Base-by-base conservation (phyloP, 306 rosid species). In the Echinosophora koreensis region DNA sequence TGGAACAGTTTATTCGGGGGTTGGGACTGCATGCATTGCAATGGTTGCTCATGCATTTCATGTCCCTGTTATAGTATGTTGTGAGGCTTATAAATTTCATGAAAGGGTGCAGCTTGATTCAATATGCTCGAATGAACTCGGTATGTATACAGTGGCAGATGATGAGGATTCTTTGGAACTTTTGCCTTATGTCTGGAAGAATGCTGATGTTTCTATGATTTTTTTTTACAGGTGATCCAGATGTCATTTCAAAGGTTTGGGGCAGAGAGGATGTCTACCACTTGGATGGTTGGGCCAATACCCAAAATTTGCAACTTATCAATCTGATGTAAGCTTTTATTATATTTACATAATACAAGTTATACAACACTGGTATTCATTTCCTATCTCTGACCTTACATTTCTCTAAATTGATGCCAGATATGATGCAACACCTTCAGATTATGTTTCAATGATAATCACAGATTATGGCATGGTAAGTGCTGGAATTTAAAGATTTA, bases 21-120 rank as follows among this genome's bases (percentile, higher is more conserved):
- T 82, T 75, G 89, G 89, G 30, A 82, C 89, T 66, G 89, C 89
- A 22, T 76, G 84, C 66, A 75, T 86, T 79, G 87, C 89, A 79
- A 86, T 86, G 89, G 77, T 86, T 71, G 89, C 89, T 62, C 86
- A 82, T 71, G 77, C 54, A 2, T 71, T 76, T 54, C 66, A 57
- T 10, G 80, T 86, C 50, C 86, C 84, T 35, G 89, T 86, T 73
- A 44, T 86, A 54, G 86, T 86, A 5, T 86, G 89, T 66, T 86
- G 89, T 1, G 89, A 86, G 77, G 89, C 89, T 50, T 86, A 82
- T 76, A 86, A 86, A 61, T 79, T 86, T 86, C 86, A 82, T 54
- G 86, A 82, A 76, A 75, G 86, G 82, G 89, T 86, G 5, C 89
- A 71, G 41, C 89, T 82, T 52, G 89, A 86, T 80, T 86, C 87